Conservation (phyloP, 2,329 filamentous ascomycete genomes). For the Ploettnerulaceae sp. region DNA sequence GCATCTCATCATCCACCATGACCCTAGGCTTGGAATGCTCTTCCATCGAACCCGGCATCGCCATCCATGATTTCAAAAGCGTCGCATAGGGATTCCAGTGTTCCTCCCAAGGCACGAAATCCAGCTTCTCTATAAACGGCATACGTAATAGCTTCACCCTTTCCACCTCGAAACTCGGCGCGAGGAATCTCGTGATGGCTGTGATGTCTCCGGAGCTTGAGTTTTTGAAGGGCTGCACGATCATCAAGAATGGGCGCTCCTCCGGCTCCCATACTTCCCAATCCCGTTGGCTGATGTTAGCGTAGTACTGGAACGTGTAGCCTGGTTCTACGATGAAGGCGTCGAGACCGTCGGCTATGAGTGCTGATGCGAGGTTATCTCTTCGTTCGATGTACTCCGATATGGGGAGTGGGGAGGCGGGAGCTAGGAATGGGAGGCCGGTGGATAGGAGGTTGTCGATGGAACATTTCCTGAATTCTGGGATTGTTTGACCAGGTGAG, state of each 20-base stretch:
- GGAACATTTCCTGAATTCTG: slow-evolving; percentile 44
- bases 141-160: slow-evolving; percentile 55
- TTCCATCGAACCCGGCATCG: not conserved
- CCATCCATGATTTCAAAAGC: slow-evolving; percentile 42
- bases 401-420: slow-evolving; percentile 42
- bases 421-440: slow-evolving; percentile 47
- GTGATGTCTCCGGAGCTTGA: slow-evolving; percentile 38
- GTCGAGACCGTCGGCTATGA: slow-evolving; percentile 47
- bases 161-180: slow-evolving; percentile 56
- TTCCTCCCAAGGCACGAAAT: slow-evolving; percentile 57
- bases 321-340: slow-evolving; percentile 60
- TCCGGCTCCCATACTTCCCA: slow-evolving; percentile 64
- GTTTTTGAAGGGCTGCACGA: slow-evolving; percentile 46
- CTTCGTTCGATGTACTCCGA: slow-evolving; percentile 51
- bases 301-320: slow-evolving; percentile 60
- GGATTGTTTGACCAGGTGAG: slow-evolving; percentile 9
- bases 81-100: slow-evolving; percentile 60
- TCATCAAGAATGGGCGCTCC: slow-evolving; percentile 58
- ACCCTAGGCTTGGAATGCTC: slow-evolving; percentile 36
- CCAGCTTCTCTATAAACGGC: slow-evolving; percentile 45
- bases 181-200: slow-evolving; percentile 54
- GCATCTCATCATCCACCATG: slow-evolving; percentile 62
- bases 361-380: slow-evolving; percentile 50
- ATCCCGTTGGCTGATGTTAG: slow-evolving; percentile 54
- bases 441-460: slow-evolving; percentile 43